Conservation (phyloP, 1,139 yeast species). For the Lipomyces yarrowii region DNA sequence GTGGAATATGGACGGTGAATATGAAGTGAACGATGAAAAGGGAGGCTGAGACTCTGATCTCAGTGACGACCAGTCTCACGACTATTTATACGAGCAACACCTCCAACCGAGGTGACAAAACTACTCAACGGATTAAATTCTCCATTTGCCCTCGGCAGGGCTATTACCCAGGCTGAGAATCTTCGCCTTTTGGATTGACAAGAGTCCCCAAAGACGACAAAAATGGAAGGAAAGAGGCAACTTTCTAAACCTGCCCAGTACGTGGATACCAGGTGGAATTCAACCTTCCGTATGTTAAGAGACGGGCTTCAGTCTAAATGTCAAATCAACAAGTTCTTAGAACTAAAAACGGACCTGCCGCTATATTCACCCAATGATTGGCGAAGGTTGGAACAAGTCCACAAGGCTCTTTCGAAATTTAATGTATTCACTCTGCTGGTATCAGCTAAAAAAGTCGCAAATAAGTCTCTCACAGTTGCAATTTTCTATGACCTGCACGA, state of each 20-base stretch:
- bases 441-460: too few relatives aligned
- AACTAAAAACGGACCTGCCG: background rate
- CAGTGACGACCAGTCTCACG: too few relatives aligned
- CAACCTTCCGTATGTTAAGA: background rate
- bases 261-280: background rate
- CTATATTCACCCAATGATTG: background rate
- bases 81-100: too few relatives aligned
- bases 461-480: too few relatives aligned
- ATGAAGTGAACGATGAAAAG: too few relatives aligned
- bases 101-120: too few relatives aligned
- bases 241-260: background rate
- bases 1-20: too few relatives aligned
- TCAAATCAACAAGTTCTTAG: background rate
- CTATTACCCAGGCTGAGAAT: background rate
- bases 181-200: slow-evolving; percentile 1
- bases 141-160: background rate
- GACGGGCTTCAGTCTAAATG: background rate
- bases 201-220: background rate
- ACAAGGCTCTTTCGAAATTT: background rate
- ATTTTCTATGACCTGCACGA: slow-evolving; percentile 2
- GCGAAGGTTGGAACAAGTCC: background rate
- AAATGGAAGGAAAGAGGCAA: background rate
- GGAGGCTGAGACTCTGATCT: too few relatives aligned
- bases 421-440: too few relatives aligned
- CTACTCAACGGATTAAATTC: too few relatives aligned